These are phyloP conservation scores for Clathrospora elynae DNA, from an alignment of 2,329 filamentous ascomycete species.

Conservation along the genomic window DNA sequence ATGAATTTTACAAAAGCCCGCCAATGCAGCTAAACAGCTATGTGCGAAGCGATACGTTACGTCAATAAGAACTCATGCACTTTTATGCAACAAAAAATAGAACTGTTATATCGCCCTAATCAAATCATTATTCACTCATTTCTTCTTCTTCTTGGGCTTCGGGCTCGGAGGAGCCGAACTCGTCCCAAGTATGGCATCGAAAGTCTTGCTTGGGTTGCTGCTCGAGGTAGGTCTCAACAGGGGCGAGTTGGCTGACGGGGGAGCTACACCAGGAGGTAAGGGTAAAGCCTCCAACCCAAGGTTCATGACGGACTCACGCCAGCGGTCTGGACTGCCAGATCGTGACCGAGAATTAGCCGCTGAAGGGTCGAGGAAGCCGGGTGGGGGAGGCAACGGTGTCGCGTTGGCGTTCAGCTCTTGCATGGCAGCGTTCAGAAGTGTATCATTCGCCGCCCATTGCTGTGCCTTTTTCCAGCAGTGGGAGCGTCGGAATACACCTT, in stretches of 20 bases:
- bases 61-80: conserved; percentile 2
- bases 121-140: conserved; percentile 19
- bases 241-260: conserved; percentile 38
- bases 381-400: conserved; percentile 40
- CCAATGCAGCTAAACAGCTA: conserved; percentile 2
- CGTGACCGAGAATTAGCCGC: conserved; percentile 23
- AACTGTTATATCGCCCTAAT: neutral
- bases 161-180: conserved; percentile 24
- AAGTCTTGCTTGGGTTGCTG: conserved; percentile 53
- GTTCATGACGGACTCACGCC: conserved; percentile 53
- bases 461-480: conserved; percentile 71
- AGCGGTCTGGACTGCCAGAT: conserved; percentile 38
- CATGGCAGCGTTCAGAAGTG: conserved; percentile 42
- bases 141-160: conserved; percentile 40
- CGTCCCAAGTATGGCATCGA: conserved; percentile 55
- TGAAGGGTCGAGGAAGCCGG: conserved; percentile 34
- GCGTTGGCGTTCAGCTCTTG: conserved; percentile 40
- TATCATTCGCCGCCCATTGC: conserved; percentile 59
- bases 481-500: conserved; percentile 69
- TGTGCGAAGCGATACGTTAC: conserved; percentile 6
- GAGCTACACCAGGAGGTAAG: conserved; percentile 51
- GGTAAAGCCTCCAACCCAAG: conserved; percentile 55
- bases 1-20: conserved; percentile 5
- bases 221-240: conserved; percentile 35
- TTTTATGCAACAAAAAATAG: conserved; percentile 10